Percentiles rank a stretch among this genome's conserved stretches.
Conservation (phyloP, 441 rosid genomes). For the Gossypium schwendimanii region DNA sequence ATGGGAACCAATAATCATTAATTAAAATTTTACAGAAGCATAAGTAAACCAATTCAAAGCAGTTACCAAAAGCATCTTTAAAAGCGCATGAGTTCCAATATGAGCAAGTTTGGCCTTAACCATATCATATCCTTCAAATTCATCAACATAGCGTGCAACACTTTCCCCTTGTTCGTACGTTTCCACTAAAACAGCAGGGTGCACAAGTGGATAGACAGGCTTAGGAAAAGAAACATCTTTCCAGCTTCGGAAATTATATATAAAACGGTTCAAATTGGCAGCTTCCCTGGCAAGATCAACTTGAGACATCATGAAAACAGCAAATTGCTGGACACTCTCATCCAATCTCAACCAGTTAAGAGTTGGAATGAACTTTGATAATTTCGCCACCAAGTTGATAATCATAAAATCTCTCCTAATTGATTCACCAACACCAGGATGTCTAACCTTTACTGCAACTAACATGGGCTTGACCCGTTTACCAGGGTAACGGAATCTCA, state of each 20-base stretch:
- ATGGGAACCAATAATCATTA: not conserved
- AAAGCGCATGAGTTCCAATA: slow-evolving; percentile 95
- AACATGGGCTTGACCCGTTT: slow-evolving; percentile 59
- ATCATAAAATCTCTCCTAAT: slow-evolving; percentile 90
- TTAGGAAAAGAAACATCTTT: slow-evolving; percentile 94
- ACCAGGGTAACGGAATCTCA: slow-evolving; percentile 81
- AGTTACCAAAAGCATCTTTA: slow-evolving; percentile 94
- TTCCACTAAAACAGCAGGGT: slow-evolving; percentile 98
- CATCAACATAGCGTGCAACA: slow-evolving; percentile 80
- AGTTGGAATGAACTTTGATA: slow-evolving; percentile 68
- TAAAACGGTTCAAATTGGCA: slow-evolving; percentile 90
- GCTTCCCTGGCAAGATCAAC: slow-evolving; percentile 99
- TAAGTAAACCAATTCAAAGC: not conserved
- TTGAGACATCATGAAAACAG: slow-evolving; percentile 96
- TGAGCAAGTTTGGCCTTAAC: slow-evolving; percentile 86
- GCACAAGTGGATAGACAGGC: slow-evolving; percentile 97
- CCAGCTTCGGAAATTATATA: slow-evolving; percentile 90
- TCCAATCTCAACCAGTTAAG: slow-evolving; percentile 91
- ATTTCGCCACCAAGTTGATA: slow-evolving; percentile 69
- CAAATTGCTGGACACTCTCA: slow-evolving; percentile 94
- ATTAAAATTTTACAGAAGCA: not conserved
- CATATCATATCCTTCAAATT: slow-evolving; percentile 57
- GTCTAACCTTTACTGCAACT: slow-evolving; percentile 98
- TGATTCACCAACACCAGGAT: slow-evolving; percentile 98
- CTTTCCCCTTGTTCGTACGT: slow-evolving; percentile 93